Evolutionary conservation across 1,139 yeast genomes (phyloP).

Genomic region (Yamadazyma diospyri): DNA sequence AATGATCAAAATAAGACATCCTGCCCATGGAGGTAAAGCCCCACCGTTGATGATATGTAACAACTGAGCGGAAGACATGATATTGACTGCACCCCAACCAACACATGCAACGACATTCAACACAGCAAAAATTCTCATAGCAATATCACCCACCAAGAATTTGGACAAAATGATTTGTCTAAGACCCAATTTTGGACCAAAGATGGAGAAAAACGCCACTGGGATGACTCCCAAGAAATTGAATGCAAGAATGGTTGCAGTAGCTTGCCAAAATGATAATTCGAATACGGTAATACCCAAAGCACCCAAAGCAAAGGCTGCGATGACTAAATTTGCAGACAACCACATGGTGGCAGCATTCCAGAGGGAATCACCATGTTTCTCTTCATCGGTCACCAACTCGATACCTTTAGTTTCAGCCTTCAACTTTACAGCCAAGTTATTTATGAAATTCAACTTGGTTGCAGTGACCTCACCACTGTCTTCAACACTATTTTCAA

Average conservation of each 20-base stretch:
- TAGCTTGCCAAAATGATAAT: conserved; percentile 64
- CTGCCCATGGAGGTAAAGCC: conserved; percentile 86
- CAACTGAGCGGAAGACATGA: conserved; percentile 85
- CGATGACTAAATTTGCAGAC: conserved; percentile 85
- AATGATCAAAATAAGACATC: conserved; percentile 68
- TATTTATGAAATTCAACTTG: conserved; percentile 20
- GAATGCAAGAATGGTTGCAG: conserved; percentile 66
- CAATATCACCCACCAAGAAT: conserved; percentile 70
- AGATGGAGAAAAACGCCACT: conserved; percentile 78
- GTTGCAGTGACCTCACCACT: conserved; percentile 16
- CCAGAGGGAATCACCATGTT: conserved; percentile 56
- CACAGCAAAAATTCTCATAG: conserved; percentile 73
- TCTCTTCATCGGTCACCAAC: conserved; percentile 63
- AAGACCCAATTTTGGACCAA: conserved; percentile 82
- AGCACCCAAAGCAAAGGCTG: conserved; percentile 79
- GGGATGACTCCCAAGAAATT: conserved; percentile 67
- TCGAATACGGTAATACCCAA: conserved; percentile 61
- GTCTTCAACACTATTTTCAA: conserved; percentile 21
- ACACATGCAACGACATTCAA: conserved; percentile 83
- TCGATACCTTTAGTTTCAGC: conserved; percentile 73
- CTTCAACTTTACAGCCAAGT: conserved; percentile 33
- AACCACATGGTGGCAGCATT: conserved; percentile 90
- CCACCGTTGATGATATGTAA: conserved; percentile 71
- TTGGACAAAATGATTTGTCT: conserved; percentile 85
- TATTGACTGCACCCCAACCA: conserved; percentile 95